phyloP scores from a whole-genome alignment of 2,329 filamentous ascomycete species.

The Myriangium duriaei region DNA sequence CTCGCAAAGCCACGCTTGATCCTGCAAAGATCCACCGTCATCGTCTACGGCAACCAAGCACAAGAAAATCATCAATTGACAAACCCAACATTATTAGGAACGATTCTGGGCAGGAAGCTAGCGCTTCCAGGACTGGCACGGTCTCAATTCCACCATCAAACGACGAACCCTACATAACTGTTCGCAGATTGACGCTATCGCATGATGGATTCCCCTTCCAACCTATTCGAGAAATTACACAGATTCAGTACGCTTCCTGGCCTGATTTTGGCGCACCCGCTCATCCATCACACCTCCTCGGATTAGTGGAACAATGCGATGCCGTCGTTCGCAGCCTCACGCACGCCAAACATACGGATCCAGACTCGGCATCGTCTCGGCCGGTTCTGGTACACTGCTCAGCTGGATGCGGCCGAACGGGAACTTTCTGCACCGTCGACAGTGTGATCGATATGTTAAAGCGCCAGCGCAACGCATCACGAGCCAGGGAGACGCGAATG shows the following conservation, averaged over 20 bases:
- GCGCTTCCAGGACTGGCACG: conserved; percentile 17
- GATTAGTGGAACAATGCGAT: conserved; percentile 82
- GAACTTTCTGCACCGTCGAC: conserved; percentile 93
- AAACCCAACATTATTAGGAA: conserved; percentile 9
- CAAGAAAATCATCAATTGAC: conserved; percentile 23
- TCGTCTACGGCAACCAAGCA: conserved; percentile 21
- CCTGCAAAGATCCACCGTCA: conserved; percentile 38
- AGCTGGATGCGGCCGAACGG: conserved; percentile 88
- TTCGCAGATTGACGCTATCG: conserved; percentile 76
- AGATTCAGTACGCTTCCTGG: conserved; percentile 92
- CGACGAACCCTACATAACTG: conserved; percentile 62
- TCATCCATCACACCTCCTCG: conserved; percentile 73
- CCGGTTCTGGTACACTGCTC: conserved; percentile 91
- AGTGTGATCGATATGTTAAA: conserved; percentile 94
- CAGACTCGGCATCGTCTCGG: conserved; percentile 39
- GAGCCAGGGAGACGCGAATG: conserved; percentile 32
- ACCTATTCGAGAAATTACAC: conserved; percentile 82
- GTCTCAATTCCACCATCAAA: conserved; percentile 16
- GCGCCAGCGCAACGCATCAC: conserved; percentile 47
- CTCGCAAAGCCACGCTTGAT: conserved; percentile 71
- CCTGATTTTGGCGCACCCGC: conserved; percentile 92
- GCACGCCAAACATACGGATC: conserved; percentile 30
- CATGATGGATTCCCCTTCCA: conserved; percentile 68
- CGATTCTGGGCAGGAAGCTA: conserved; percentile 15
- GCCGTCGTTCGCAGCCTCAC: conserved; percentile 44